Evolutionary conservation across 2,329 filamentous ascomycete species (phyloP), one percentile per base, ranked within the genome.

Genomic region (Dactylonectria macrodidyma): DNA sequence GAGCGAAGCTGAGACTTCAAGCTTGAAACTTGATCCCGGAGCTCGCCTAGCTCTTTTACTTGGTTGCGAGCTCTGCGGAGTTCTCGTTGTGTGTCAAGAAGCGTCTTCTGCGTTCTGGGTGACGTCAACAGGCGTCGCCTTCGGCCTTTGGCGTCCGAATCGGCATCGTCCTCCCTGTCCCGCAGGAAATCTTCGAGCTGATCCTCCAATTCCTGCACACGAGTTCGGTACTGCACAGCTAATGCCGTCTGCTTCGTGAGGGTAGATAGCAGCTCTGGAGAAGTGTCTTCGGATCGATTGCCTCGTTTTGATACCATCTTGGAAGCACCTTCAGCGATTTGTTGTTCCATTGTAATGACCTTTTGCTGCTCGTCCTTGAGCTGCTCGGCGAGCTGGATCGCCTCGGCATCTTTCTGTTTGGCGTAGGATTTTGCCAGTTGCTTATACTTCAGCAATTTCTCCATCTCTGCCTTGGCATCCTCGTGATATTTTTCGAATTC

Each of bases 401-500:
- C 91, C 78, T 95, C 91, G 19, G 86, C 84, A 76, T 95, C 93
- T 79, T 95, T 95, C 81, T 92, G 89, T 78, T 91, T 91, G 50
- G 93, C 93, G 76, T 92, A 95, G 62, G 90, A 91, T 81, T 93
- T 95, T 65, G 93, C 92, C 69, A 94, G 85, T 77, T 93, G 89
- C 83, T 95, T 94, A 84, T 95, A 95, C 77, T 89, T 90, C 77
- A 95, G 87, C 76, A 95, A 85, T 82, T 92, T 93, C 82, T 91
- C 90, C 85, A 95, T 91, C 79, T 95, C 92, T 50, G 85, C 87
- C 78, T 89, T 90, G 70, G 92, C 93, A 69, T 92, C 91, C 51
- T 89, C 85, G 56, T 93, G 90, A 76, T 95, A 95, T 62, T 86
- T 88, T 72, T 93, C 88, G 74, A 93, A 95, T 76, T 94, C 89